Evolutionary conservation across 2,329 filamentous ascomycete genomes (phyloP), one percentile per base, ranked within the genome.

Genomic region (Metarhizium album): DNA sequence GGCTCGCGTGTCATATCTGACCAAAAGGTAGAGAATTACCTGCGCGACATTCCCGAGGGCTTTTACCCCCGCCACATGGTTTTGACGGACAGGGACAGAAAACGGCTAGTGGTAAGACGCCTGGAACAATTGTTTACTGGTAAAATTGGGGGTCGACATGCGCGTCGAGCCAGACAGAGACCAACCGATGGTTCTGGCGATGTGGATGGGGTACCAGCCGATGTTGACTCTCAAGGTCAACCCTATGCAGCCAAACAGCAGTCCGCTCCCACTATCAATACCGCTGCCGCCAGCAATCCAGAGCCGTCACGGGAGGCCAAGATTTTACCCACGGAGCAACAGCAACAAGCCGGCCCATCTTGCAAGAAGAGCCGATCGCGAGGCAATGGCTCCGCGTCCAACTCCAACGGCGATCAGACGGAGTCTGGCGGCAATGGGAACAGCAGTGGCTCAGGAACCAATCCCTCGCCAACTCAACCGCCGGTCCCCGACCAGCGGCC

Each of bases 41-140:
- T 90, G 2, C 76, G 83, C 46, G 83, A 89, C 47, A 89, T 90
- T 4, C 85, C 86, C 0, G 76, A 82, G 54, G 82, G 83, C 0
- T 62, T 90, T 0, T 72, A 87, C 37, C 84, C 85, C 0, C 76
- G 77, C 11, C 74, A 77, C 42, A 70, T 75, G 23, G 64, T 71
- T 0, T 79, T 90, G 77, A 82, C 82, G 0, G 87, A 91, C 14
- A 83, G 80, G 56, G 78, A 85, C 5, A 88, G 81, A 69, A 89
- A 87, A 70, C 88, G 83, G 61, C 62, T 90, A 20, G 84, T 91
- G 0, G 88, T 91, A 2, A 77, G 80, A 49, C 78, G 86, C 2
- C 65, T 94, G 5, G 88, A 94, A 60, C 86, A 90, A 55, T 74
- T 94, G 1, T 94, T 93, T 54, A 89, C 87, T 0, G 88, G 88